Evolutionary conservation across 2,329 filamentous ascomycete genomes (phyloP), one percentile per base, ranked within the genome.

Genomic region (Diatrype stigma): DNA sequence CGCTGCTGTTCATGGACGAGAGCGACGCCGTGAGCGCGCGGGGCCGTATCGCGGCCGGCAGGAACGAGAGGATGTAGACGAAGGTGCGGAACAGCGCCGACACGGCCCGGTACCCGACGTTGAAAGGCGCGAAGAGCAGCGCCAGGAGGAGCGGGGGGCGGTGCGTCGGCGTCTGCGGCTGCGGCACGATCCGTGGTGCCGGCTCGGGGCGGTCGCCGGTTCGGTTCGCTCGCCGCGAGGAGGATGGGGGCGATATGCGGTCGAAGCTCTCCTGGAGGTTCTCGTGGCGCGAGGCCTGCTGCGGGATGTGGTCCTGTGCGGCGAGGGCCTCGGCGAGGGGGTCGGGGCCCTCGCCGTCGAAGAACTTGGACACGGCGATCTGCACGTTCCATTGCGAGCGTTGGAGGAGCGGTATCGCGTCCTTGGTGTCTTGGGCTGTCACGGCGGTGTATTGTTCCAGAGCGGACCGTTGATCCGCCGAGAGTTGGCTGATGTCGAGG

Each of bases 311-410:
- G 48, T 79, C 73, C 53, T 85, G 77, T 7, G 80, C 77, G 46
- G 85, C 80, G 47, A 85, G 79, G 51, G 89, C 89, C 72, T 94
- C 90, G 51, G 88, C 87, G 17, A 93, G 75, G 12, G 84, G 87
- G 67, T 96, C 90, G 46, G 90, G 82, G 3, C 87, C 87, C 72
- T 97, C 94, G 60, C 94, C 94, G 64, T 99, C 94, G 68, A 96
- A 99, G 81, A 97, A 97, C 66, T 95, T 95, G 58, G 94, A 84
- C 57, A 99, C 93, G 51, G 94, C 93, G 62, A 97, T 96, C 86
- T 96, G 89, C 0, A 96, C 88, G 66, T 97, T 99, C 94, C 94
- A 99, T 76, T 97, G 87, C 51, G 91, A 96, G 55, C 91, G 79
- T 59, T 86, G 82, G 2, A 99, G 77, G 4, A 99, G 70, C 1